phyloP scores from a whole-genome alignment of 768 basidiomycete genomes.

The Lactarius psammicola region DNA sequence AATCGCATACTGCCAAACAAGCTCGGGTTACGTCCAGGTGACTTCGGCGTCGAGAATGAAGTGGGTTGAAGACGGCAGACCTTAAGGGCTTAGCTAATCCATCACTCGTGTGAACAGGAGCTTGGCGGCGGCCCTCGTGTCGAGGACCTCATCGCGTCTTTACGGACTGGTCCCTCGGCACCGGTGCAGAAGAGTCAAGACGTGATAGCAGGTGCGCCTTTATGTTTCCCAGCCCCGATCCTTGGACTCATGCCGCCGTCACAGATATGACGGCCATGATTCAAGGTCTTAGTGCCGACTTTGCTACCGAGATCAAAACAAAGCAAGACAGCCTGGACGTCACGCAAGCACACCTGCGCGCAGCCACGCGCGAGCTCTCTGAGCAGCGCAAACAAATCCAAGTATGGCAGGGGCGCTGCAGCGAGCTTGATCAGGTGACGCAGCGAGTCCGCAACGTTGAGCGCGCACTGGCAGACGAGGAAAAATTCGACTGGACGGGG shows the following conservation, averaged over 20 bases:
- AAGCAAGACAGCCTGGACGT: constrained; percentile 89
- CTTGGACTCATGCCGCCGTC: constrained; percentile 22
- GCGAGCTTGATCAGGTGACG: constrained; percentile 75
- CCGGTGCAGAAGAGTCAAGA: constrained; percentile 89
- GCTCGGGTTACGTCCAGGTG: constrained; percentile 86
- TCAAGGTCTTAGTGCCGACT: constrained; percentile 72
- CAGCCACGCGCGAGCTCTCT: constrained; percentile 86
- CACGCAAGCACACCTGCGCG: constrained; percentile 82
- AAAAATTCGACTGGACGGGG: constrained; percentile 87
- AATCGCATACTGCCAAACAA: constrained; percentile 89
- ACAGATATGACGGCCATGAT: constrained; percentile 86
- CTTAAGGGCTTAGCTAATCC: constrained; percentile 14
- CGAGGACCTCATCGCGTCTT: constrained; percentile 75
- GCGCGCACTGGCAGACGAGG: constrained; percentile 73
- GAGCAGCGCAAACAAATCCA: constrained; percentile 87
- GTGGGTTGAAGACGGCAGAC: constrained; percentile 42
- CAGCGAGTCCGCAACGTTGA: constrained; percentile 85
- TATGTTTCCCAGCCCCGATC: background rate
- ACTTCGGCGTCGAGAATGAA: constrained; percentile 93
- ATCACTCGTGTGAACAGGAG: constrained; percentile 47
- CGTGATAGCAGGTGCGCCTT: constrained; percentile 64
- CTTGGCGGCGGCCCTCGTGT: constrained; percentile 65
- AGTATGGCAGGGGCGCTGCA: constrained; percentile 66
- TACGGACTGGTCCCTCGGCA: constrained; percentile 69
- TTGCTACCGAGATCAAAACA: constrained; percentile 75